Evolutionary conservation across 1,284 basidiomycete species (phyloP).

Genomic region (Crepidotus sp.): DNA sequence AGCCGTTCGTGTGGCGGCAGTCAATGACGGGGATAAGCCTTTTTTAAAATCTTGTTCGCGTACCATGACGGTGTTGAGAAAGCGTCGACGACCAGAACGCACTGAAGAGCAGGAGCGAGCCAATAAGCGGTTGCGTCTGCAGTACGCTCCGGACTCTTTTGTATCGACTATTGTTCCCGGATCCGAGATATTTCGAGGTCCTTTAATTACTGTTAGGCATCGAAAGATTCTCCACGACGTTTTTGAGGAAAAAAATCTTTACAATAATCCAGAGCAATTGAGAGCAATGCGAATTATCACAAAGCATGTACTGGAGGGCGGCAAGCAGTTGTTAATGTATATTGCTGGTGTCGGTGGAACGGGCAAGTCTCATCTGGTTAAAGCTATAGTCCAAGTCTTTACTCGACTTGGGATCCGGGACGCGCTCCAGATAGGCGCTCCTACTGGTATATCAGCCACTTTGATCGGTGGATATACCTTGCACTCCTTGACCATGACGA

Average conservation of each 20-base stretch:
- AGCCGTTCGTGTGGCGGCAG: too few relatives aligned
- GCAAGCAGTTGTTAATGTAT: background rate
- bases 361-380: background rate
- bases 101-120: background rate
- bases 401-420: background rate
- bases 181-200: background rate
- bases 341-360: background rate
- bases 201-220: background rate
- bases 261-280: background rate
- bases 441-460: background rate
- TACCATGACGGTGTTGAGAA: background rate
- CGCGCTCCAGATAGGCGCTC: background rate
- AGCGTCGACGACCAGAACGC: background rate
- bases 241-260: background rate
- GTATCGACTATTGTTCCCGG: background rate
- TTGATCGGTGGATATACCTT: background rate
- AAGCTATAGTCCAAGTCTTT: background rate
- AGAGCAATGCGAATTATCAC: background rate
- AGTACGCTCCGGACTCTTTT: too few relatives aligned
- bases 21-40: background rate
- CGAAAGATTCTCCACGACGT: background rate
- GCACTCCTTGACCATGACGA: background rate
- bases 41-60: background rate
- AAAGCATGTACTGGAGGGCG: background rate
- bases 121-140: background rate